A percentile compares a stretch with the other conserved stretches of the same genome.
phyloP scores from a whole-genome alignment of 1,284 basidiomycete species.

The Malassezia obtusa region DNA sequence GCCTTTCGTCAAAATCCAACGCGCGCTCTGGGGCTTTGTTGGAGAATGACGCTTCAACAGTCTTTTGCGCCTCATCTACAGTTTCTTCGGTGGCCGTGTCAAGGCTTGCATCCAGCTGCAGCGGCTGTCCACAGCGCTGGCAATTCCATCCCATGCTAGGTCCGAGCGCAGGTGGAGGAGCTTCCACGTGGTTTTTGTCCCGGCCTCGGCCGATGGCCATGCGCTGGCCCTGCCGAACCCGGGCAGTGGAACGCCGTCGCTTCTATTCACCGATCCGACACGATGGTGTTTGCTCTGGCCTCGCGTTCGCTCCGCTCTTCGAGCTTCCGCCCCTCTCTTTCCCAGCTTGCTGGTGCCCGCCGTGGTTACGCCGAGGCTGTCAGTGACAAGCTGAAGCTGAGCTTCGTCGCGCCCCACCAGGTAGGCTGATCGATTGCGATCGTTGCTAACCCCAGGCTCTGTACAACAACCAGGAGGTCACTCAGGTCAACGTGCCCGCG shows the following conservation, averaged over 20 bases:
- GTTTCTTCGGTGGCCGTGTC: not conserved
- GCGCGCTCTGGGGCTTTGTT: too few species aligned
- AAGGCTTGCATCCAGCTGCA: not conserved
- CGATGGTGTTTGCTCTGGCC: conserved; percentile 21
- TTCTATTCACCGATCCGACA: conserved; percentile 1
- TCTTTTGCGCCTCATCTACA: not conserved
- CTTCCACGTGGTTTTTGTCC: conserved; percentile 13
- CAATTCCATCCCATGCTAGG: conserved; percentile 32
- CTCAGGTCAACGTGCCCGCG: conserved; percentile 42
- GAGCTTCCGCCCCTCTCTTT: conserved; percentile 7
- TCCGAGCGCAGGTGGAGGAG: conserved; percentile 5
- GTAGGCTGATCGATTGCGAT: conserved; percentile 9
- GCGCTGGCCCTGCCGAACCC: conserved; percentile 17
- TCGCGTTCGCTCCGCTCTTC: conserved; percentile 17
- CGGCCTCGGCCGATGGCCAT: conserved; percentile 18
- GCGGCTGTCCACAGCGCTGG: conserved; percentile 29
- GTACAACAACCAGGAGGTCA: conserved; percentile 36
- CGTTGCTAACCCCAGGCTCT: conserved; percentile 22
- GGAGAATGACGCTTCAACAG: not conserved
- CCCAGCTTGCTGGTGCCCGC: conserved; percentile 25
- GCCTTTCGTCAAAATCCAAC: too few species aligned
- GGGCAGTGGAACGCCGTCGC: not conserved
- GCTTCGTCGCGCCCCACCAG: conserved; percentile 36
- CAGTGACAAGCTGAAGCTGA: conserved; percentile 44
- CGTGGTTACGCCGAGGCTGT: conserved; percentile 47